Base-by-base conservation (phyloP, 805 yeast species). In the Myxozyma monticola region DNA sequence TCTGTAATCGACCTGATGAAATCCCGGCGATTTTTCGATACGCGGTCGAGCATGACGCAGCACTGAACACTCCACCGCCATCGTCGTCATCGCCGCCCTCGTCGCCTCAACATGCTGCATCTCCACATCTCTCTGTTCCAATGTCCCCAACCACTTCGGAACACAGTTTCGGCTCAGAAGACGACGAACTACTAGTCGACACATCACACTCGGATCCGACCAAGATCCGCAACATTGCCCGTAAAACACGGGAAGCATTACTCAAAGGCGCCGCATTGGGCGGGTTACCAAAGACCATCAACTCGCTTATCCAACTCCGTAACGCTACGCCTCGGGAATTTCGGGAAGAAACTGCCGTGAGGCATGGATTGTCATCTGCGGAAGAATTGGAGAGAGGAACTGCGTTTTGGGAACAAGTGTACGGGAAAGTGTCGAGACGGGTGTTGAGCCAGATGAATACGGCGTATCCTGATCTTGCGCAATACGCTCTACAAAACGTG, bases 401-500 rank as follows among this genome's bases (percentile, higher is more conserved):
- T 1, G 71, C 73, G 14, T 82, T 85, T 65, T 90, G 95, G 88
- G 78, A 80, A 53, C 70, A 74, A 6, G 80, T 88, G 1, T 90
- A 90, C 65, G 83, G 82, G 44, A 89, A 88, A 64, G 80, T 90
- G 15, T 78, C 88, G 31, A 66, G 68, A 15, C 72, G 95, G 22
- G 86, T 90, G 24, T 75, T 74, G 33, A 74, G 73, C 39, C 93
- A 88, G 62, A 72, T 90, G 78, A 66, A 72, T 46, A 70, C 77
- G 0, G 85, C 96, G 14, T 88, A 88, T 66, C 96, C 96, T 0
- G 96, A 90, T 65, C 73, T 90, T 3, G 86, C 91, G 83, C 74
- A 77, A 51, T 85, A 76, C 62, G 80, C 91, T 0, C 70, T 83
- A 43, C 78, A 80, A 46, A 81, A 84, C 63, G 90, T 85, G 14